Evolutionary conservation across 495 filamentous ascomycete species (phyloP).

Genomic region (Aspergillus panamensis): DNA sequence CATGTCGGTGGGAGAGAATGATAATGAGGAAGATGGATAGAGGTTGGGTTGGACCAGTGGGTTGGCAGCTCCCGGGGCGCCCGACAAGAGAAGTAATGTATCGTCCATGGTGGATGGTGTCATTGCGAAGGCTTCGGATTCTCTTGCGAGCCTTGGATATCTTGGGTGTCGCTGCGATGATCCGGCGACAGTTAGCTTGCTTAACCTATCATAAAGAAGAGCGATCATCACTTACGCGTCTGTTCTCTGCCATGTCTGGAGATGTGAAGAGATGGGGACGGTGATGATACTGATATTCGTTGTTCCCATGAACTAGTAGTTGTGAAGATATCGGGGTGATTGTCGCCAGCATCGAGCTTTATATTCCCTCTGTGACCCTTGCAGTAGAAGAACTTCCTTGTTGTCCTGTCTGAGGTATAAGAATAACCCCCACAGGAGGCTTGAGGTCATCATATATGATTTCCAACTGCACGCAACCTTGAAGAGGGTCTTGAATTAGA

Average conservation of each 20-base stretch:
- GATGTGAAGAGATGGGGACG: background rate
- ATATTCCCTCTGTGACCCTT: background rate
- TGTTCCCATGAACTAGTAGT: background rate
- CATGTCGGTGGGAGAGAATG: background rate
- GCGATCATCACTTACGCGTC: background rate
- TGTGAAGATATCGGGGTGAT: background rate
- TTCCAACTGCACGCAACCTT: background rate
- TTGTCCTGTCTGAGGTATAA: background rate
- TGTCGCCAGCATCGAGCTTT: background rate
- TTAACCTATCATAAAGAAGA: background rate
- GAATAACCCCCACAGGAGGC: background rate
- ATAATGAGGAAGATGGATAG: conserved; percentile 4
- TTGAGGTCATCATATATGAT: background rate
- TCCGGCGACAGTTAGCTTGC: background rate
- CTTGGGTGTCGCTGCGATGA: conserved; percentile 3
- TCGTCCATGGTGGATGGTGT: conserved; percentile 1
- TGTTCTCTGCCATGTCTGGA: background rate
- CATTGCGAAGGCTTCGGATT: background rate
- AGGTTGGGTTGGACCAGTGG: background rate
- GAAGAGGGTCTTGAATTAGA: background rate
- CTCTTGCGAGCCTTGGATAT: background rate
- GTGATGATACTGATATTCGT: background rate
- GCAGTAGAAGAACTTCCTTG: background rate
- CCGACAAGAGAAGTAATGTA: background rate
- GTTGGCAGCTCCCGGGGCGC: background rate